Percentiles rank a stretch among this genome's conserved stretches.
Evolutionary conservation across 176 grass and related monocot species (phyloP).

Genomic region (Dendrocalamus sinicus): DNA sequence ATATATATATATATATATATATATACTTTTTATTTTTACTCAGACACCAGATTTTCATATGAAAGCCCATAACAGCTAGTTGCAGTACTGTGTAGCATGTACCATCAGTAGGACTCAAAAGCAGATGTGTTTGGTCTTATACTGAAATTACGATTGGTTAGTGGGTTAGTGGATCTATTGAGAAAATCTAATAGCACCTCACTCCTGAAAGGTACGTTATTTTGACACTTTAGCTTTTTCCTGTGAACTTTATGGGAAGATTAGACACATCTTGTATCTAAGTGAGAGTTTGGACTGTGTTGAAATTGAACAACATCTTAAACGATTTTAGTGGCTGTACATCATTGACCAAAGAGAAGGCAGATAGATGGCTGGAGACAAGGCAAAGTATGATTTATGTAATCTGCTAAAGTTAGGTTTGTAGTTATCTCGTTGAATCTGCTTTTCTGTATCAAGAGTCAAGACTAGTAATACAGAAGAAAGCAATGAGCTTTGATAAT

Average conservation of each 20-base stretch:
- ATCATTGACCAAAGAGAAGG: slow-evolving; percentile 28
- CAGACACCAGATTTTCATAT: background rate
- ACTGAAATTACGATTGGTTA: slow-evolving; percentile 2
- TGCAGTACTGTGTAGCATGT: background rate
- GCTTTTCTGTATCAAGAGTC: slow-evolving; percentile 19
- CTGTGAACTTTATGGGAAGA: slow-evolving; percentile 30
- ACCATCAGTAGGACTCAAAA: slow-evolving; percentile 12
- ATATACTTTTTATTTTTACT: slow-evolving; percentile 24
- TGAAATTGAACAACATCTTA: slow-evolving; percentile 32
- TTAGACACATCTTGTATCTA: slow-evolving; percentile 12
- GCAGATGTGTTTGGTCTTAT: slow-evolving; percentile 21
- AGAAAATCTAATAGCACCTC: slow-evolving; percentile 19
- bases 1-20: background rate
- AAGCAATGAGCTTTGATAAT: background rate
- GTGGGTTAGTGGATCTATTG: slow-evolving; percentile 34
- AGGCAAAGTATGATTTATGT: slow-evolving; percentile 33
- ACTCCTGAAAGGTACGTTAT: slow-evolving; percentile 27
- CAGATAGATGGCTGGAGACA: slow-evolving; percentile 23
- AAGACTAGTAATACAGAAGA: slow-evolving; percentile 27
- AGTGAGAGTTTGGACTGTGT: slow-evolving; percentile 26
- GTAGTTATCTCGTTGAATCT: background rate
- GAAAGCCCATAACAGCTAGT: background rate
- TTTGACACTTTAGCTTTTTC: slow-evolving; percentile 17
- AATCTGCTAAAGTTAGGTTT: slow-evolving; percentile 33
- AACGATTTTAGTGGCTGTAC: slow-evolving; percentile 38